Evolutionary conservation across 2,329 filamentous ascomycete species (phyloP).

Genomic region (Cadophora sp.): DNA sequence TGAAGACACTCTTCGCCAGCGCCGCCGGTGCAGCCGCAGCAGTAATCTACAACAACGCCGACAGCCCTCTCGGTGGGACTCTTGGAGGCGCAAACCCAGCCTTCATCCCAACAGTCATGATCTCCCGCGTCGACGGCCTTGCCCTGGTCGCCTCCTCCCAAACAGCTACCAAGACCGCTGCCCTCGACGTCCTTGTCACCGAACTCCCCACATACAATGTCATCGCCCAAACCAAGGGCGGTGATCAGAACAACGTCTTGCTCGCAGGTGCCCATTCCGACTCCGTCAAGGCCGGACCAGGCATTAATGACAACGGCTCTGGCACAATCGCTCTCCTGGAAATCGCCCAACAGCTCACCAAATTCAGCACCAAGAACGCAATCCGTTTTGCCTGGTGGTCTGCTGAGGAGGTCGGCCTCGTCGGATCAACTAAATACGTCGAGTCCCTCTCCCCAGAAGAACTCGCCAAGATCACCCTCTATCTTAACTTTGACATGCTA

Average conservation of each 20-base stretch:
- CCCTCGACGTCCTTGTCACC: conserved; percentile 5
- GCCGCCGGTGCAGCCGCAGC: conserved; percentile 72
- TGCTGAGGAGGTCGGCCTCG: conserved; percentile 67
- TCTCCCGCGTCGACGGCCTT: conserved; percentile 50
- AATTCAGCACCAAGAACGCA: conserved; percentile 65
- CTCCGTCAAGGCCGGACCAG: conserved; percentile 64
- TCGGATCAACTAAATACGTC: conserved; percentile 68
- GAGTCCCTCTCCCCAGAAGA: conserved; percentile 58
- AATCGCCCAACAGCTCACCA: conserved; percentile 62
- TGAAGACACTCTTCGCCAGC: conserved; percentile 64
- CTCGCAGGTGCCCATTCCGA: conserved; percentile 70
- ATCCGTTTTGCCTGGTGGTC: conserved; percentile 72
- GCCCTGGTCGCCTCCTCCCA: conserved; percentile 23
- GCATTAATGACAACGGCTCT: conserved; percentile 48
- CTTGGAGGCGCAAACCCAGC: conserved; percentile 59
- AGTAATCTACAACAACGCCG: conserved; percentile 74
- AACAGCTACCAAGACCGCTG: neutral
- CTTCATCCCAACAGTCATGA: conserved; percentile 55
- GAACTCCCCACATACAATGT: conserved; percentile 53
- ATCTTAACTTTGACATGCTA: conserved; percentile 75
- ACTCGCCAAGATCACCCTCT: conserved; percentile 65
- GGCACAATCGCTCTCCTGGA: conserved; percentile 59
- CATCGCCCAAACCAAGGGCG: conserved; percentile 63
- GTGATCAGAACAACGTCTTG: conserved; percentile 67
- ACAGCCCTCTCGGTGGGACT: conserved; percentile 65